These are phyloP conservation scores for Gypsophila paniculata DNA, from an alignment of 179 eudicot species.

Conservation along the genomic window DNA sequence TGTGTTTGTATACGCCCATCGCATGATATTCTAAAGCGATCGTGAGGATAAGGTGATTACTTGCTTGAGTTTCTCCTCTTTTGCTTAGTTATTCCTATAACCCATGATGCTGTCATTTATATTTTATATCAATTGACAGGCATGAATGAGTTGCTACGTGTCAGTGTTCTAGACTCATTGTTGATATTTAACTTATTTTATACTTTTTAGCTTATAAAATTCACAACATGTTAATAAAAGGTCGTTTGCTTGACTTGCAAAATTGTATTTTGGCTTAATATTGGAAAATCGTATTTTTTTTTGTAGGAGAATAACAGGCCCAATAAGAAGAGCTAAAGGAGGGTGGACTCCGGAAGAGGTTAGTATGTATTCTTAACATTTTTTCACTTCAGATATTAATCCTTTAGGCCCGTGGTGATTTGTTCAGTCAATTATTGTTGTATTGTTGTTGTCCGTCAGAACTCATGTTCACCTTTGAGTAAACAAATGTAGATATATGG, in stretches of 20 bases:
- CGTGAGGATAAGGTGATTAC: not conserved
- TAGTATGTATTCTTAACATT: constrained; percentile 17
- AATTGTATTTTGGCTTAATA: not conserved
- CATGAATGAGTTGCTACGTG: not conserved
- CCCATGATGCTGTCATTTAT: not conserved
- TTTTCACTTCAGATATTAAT: not conserved
- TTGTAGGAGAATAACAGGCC: constrained; percentile 84
- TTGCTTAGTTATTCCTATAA: not conserved
- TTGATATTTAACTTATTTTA: not conserved
- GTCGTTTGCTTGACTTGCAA: not conserved
- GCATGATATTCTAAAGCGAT: too few relatives aligned
- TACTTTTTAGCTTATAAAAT: not conserved
- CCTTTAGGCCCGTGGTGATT: not conserved
- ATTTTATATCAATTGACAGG: not conserved
- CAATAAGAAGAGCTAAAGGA: constrained; percentile 94
- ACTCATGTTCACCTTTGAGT: not conserved
- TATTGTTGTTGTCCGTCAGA: not conserved
- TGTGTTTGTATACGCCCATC: too few relatives aligned
- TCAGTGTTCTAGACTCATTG: not conserved
- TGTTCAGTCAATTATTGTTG: not conserved
- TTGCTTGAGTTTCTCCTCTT: not conserved
- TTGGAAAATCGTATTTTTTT: constrained; percentile 23
- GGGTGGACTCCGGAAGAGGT: constrained; percentile 99
- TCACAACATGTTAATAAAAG: not conserved
- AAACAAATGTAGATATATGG: not conserved